These are phyloP conservation scores for Candolleomyces aberdarensis DNA, from an alignment of 768 basidiomycete species.

Conservation along the genomic window DNA sequence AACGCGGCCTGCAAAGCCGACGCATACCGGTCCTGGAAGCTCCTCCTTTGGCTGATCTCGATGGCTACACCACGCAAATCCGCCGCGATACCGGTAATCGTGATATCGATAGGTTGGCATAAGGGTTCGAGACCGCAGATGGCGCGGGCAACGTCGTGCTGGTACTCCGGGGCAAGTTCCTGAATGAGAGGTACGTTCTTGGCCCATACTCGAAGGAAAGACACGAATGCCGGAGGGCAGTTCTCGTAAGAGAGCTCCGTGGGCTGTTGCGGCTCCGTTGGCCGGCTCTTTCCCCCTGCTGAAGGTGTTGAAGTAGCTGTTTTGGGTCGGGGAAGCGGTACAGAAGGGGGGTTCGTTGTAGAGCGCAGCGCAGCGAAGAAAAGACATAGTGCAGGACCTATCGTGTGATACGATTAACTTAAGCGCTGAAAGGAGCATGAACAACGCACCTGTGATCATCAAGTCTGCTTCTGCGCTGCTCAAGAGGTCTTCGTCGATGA, in stretches of 20 bases:
- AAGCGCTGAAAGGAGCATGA: not conserved
- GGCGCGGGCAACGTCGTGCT: conserved; percentile 80
- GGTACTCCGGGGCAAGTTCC: conserved; percentile 53
- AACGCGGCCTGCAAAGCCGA: conserved; percentile 75
- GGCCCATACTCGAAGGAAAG: conserved; percentile 75
- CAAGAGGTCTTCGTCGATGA: conserved; percentile 70
- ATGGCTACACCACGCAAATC: conserved; percentile 85
- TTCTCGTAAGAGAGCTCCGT: conserved; percentile 61
- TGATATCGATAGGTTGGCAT: conserved; percentile 33
- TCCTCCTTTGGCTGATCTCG: conserved; percentile 80
- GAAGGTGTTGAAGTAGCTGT: conserved; percentile 28
- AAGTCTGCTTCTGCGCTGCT: conserved; percentile 79
- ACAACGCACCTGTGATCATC: conserved; percentile 70
- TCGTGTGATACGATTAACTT: not conserved
- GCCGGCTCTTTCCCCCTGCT: not conserved
- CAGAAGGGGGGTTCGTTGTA: conserved; percentile 74
- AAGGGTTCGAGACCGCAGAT: conserved; percentile 66
- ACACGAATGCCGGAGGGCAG: conserved; percentile 65
- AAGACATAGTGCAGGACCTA: conserved; percentile 77
- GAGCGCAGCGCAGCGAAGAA: conserved; percentile 82
- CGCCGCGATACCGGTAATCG: conserved; percentile 63
- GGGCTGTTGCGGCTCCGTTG: conserved; percentile 26
- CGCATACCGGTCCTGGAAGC: conserved; percentile 80
- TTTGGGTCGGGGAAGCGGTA: conserved; percentile 63
- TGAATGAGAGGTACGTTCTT: conserved; percentile 65